These are phyloP conservation scores for Talaromyces nanjingensis DNA, from an alignment of 495 filamentous ascomycete species.

Conservation along the genomic window DNA sequence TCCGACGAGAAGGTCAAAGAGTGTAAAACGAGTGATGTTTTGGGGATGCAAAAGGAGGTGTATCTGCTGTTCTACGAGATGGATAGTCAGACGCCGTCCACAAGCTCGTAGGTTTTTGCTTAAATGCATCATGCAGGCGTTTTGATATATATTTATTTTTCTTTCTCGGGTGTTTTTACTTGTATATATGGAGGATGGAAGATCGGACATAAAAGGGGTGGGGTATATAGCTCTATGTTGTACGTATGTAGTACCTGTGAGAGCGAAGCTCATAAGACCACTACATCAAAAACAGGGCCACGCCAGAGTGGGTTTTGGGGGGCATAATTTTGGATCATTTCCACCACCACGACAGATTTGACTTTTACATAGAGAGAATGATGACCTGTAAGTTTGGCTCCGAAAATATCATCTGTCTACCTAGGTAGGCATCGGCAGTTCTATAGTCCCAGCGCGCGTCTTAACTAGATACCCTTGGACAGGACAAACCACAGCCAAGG, in stretches of 20 bases:
- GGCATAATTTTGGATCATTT: no score
- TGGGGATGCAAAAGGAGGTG: slow-evolving; percentile 91
- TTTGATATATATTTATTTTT: neutral
- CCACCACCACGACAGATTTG: no score
- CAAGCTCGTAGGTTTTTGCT: neutral
- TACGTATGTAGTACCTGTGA: neutral
- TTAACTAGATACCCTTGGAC: slow-evolving; percentile 15
- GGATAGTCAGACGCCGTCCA: slow-evolving; percentile 32
- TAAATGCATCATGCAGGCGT: neutral
- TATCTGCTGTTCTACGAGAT: slow-evolving; percentile 96
- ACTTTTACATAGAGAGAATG: no score
- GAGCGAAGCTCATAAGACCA: neutral
- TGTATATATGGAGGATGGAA: neutral
- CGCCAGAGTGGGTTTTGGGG: no score
- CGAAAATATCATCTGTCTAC: no score
- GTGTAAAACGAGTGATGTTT: slow-evolving; percentile 80
- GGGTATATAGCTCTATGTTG: neutral
- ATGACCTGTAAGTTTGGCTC: no score
- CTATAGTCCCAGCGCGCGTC: no score
- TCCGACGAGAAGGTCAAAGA: slow-evolving; percentile 97
- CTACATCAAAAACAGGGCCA: no score
- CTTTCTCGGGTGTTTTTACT: neutral
- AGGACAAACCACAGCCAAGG: slow-evolving; percentile 19
- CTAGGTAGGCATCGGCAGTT: no score
- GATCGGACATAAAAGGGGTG: neutral